Evolutionary conservation across 202 grass and related monocot genomes (phyloP).

Genomic region (Panicum hallii): DNA sequence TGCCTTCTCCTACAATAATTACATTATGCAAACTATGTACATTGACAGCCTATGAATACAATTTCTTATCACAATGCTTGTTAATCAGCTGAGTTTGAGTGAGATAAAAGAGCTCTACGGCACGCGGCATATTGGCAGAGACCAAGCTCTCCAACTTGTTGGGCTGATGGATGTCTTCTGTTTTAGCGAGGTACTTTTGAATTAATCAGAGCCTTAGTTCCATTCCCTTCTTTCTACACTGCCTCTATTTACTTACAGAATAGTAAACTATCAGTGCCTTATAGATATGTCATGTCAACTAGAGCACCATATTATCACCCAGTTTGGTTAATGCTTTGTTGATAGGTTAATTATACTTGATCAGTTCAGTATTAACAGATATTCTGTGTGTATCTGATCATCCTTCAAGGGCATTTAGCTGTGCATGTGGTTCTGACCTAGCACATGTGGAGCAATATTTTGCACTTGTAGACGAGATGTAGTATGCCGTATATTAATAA

Average conservation of each 20-base stretch:
- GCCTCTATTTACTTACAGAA: conserved; percentile 13
- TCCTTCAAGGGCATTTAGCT: conserved; percentile 19
- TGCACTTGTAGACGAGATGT: background rate
- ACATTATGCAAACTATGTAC: background rate
- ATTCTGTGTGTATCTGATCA: background rate
- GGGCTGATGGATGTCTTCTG: conserved; percentile 99
- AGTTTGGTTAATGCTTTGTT: conserved; percentile 18
- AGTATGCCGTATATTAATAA: background rate
- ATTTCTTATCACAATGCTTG: conserved; percentile 40
- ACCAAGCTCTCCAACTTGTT: conserved; percentile 79
- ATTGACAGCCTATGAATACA: background rate
- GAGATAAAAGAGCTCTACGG: conserved; percentile 92
- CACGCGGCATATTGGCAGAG: conserved; percentile 90
- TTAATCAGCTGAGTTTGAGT: conserved; percentile 73
- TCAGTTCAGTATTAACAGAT: conserved; percentile 6
- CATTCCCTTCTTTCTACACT: conserved; percentile 12
- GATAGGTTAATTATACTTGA: background rate
- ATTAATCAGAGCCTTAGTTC: conserved; percentile 32
- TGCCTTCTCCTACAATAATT: conserved; percentile 11
- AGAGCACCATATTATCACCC: background rate
- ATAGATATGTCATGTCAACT: conserved; percentile 10
- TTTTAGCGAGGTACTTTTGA: conserved; percentile 85
- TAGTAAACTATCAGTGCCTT: conserved; percentile 26
- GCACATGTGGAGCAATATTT: conserved; percentile 9
- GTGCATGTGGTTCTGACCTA: conserved; percentile 19